phyloP scores from a whole-genome alignment of 768 basidiomycete genomes.

The Phlegmacium glaucopus region DNA sequence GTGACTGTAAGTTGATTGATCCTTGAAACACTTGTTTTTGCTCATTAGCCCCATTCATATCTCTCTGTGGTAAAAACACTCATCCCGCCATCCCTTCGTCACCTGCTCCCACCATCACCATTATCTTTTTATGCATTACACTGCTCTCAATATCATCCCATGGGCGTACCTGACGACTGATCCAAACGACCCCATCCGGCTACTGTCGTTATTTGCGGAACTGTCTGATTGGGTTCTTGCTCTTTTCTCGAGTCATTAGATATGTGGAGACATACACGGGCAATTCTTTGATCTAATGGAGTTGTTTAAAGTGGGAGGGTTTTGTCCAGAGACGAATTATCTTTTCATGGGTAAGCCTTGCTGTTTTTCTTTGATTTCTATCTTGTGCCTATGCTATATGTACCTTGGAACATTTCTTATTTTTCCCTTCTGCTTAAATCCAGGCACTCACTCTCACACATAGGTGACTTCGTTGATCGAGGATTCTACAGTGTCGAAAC shows the following conservation, averaged over 20 bases:
- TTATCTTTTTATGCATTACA: too few species aligned
- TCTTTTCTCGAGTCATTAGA: conserved; percentile 35
- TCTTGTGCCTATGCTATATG: not conserved
- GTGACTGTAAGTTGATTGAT: conserved; percentile 68
- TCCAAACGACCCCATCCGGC: too few species aligned
- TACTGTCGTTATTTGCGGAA: not conserved
- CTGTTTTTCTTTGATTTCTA: not conserved
- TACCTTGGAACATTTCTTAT: too few species aligned
- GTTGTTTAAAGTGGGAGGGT: conserved; percentile 89
- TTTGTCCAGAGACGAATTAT: conserved; percentile 92
- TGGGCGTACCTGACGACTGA: too few species aligned
- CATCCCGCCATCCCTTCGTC: too few species aligned
- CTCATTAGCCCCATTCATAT: not conserved
- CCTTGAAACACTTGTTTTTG: not conserved
- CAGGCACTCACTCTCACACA: not conserved
- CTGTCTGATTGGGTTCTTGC: not conserved
- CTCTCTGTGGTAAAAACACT: too few species aligned
- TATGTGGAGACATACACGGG: conserved; percentile 95
- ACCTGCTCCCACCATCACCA: too few species aligned
- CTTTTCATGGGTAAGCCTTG: conserved; percentile 83
- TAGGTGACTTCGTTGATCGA: conserved; percentile 97
- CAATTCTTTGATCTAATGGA: conserved; percentile 98
- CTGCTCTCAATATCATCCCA: too few species aligned
- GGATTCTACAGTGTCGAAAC: conserved; percentile 98
- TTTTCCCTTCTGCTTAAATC: conserved; percentile 1